Conservation (phyloP, 225 moss, liverwort and hornwort species). For the Polytrichum formosum region DNA sequence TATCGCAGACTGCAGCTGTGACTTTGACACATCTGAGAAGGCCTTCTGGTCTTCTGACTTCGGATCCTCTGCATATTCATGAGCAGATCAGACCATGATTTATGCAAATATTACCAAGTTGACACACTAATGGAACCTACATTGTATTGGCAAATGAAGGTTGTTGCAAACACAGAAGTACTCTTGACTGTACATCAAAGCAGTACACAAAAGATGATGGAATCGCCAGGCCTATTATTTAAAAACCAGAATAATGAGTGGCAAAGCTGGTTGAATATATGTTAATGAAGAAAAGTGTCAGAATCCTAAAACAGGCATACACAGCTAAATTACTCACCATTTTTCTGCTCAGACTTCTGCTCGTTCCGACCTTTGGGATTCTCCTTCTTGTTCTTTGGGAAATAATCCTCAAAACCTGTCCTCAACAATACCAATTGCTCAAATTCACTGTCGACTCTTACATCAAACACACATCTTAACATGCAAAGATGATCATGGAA, state of each 20-base stretch:
- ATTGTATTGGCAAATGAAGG: no score
- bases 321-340: conserved; percentile 31
- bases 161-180: no score
- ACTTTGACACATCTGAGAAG: conserved; percentile 74
- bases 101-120: no score
- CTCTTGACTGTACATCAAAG: no score
- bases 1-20: conserved; percentile 84
- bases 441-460: no score
- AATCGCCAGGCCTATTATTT: no score
- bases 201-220: no score
- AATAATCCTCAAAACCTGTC: conserved; percentile 93
- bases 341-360: conserved; percentile 66
- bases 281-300: neutral
- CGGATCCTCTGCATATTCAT: conserved; percentile 66
- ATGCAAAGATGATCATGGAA: no score
- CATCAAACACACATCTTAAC: no score
- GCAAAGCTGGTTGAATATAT: neutral
- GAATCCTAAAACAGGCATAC: neutral
- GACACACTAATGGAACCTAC: no score
- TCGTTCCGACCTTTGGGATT: conserved; percentile 80
- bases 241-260: neutral
- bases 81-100: neutral
- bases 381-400: conserved; percentile 97
- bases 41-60: conserved; percentile 92
- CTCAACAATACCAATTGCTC: no score